phyloP scores from a whole-genome alignment of 2,329 filamentous ascomycete species.

The Fusarium circinatum region DNA sequence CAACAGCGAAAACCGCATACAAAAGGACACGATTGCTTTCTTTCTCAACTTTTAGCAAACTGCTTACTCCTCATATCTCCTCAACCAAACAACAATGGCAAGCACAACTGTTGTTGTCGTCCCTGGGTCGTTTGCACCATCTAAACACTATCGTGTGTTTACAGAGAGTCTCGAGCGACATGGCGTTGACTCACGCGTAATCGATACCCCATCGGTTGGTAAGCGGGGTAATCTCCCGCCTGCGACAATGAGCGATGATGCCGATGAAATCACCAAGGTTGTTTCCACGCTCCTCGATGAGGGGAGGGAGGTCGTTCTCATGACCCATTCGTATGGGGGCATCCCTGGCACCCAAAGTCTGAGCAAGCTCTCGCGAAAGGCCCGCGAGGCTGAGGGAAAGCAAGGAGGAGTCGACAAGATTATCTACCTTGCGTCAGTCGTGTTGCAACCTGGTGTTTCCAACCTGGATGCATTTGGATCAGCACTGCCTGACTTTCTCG shows the following conservation, averaged over 20 bases:
- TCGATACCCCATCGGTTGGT: constrained; percentile 17
- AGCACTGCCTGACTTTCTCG: background rate
- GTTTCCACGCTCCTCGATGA: constrained; percentile 1
- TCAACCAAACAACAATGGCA: background rate
- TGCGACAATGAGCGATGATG: constrained; percentile 24
- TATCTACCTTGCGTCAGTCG: constrained; percentile 14
- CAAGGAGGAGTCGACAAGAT: constrained; percentile 13
- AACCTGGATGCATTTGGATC: constrained; percentile 12
- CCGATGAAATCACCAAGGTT: background rate
- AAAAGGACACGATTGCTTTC: background rate
- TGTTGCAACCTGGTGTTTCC: background rate
- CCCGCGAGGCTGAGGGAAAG: background rate
- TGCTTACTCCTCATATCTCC: too few species aligned
- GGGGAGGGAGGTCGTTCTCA: constrained; percentile 1
- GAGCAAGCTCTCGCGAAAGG: constrained; percentile 1
- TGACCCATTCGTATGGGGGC: constrained; percentile 28
- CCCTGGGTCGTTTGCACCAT: constrained; percentile 17
- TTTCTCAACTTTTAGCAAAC: fast-evolving
- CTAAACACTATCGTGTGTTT: constrained; percentile 8
- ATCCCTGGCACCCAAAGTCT: constrained; percentile 23
- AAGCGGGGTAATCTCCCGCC: background rate
- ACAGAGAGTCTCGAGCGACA: background rate
- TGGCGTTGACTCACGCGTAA: background rate
- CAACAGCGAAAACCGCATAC: background rate
- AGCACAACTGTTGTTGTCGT: background rate